A percentile compares a stretch with the other conserved stretches of the same genome.
phyloP scores from a whole-genome alignment of 2,329 filamentous ascomycete genomes.

The Diaporthe caulivora region DNA sequence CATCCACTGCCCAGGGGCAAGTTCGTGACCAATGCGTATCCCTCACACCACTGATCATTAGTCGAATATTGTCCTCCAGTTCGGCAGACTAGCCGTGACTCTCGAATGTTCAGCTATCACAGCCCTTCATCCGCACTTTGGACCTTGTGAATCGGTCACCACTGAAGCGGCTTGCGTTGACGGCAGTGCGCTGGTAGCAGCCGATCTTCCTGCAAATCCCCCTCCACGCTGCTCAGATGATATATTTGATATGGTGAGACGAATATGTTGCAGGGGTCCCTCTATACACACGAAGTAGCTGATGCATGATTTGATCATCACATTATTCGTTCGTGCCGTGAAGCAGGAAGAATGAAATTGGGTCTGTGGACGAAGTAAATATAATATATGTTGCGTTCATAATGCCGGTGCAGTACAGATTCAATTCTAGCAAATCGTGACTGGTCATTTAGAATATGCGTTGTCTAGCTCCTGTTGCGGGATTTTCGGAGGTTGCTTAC shows the following conservation, averaged over 20 bases:
- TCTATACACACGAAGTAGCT: too few species aligned
- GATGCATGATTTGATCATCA: not conserved
- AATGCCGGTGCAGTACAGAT: too few species aligned
- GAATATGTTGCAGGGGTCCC: too few species aligned
- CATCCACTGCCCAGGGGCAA: not conserved
- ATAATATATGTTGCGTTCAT: not conserved
- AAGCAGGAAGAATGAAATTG: too few species aligned
- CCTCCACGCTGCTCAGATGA: too few species aligned
- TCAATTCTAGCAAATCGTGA: too few species aligned
- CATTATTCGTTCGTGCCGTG: not conserved
- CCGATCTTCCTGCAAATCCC: too few species aligned
- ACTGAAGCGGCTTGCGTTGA: not conserved
- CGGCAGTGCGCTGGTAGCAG: too few species aligned
- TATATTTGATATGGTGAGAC: too few species aligned
- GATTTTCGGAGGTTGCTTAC: too few species aligned
- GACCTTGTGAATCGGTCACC: not conserved
- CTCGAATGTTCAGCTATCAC: not conserved
- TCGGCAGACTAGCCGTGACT: not conserved
- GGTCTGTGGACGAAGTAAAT: not conserved
- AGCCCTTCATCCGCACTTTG: not conserved
- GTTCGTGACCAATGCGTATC: too few species aligned
- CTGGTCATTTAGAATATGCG: not conserved
- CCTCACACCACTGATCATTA: not conserved
- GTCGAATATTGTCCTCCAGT: not conserved
- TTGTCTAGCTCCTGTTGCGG: not conserved